Percentiles rank a stretch among this genome's conserved stretches.
Conservation (phyloP, 2,329 filamentous ascomycete species). For the Epichloe sibirici region DNA sequence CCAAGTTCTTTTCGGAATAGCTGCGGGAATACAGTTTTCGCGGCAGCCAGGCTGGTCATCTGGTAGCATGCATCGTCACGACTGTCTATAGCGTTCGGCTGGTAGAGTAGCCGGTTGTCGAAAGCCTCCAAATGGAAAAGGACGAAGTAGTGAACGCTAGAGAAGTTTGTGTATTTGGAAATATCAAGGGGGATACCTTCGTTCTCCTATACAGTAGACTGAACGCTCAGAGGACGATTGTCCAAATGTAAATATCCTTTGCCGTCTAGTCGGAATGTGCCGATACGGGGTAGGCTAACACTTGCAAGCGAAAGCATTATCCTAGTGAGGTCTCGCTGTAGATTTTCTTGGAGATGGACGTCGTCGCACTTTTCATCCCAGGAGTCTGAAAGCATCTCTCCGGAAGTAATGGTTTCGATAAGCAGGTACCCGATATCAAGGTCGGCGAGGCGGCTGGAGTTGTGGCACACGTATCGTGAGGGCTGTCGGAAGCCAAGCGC, state of each 20-base stretch:
- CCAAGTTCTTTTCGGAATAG: constrained; percentile 12
- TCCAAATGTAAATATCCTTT: constrained; percentile 18
- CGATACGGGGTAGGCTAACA: constrained; percentile 17
- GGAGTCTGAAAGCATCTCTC: neutral
- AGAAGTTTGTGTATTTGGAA: neutral
- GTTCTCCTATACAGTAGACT: neutral
- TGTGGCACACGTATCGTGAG: constrained; percentile 7
- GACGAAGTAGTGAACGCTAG: neutral
- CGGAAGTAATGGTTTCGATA: constrained; percentile 10
- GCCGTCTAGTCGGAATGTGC: constrained; percentile 16
- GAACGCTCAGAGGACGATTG: constrained; percentile 6
- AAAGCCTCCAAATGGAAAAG: neutral
- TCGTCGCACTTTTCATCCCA: neutral
- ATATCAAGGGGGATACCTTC: neutral
- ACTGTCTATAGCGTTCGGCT: neutral
- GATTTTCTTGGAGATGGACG: constrained; percentile 9
- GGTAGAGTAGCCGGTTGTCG: neutral
- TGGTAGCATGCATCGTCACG: neutral
- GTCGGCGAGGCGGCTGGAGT: constrained; percentile 4
- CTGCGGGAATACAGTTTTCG: neutral
- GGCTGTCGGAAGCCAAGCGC: constrained; percentile 7
- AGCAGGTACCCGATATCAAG: constrained; percentile 12
- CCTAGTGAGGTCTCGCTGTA: constrained; percentile 18
- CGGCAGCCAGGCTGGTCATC: neutral
- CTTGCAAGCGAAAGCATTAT: constrained; percentile 19